These are phyloP conservation scores for Stygiomarasmius scandens DNA, from an alignment of 1,284 basidiomycete genomes.

Conservation along the genomic window DNA sequence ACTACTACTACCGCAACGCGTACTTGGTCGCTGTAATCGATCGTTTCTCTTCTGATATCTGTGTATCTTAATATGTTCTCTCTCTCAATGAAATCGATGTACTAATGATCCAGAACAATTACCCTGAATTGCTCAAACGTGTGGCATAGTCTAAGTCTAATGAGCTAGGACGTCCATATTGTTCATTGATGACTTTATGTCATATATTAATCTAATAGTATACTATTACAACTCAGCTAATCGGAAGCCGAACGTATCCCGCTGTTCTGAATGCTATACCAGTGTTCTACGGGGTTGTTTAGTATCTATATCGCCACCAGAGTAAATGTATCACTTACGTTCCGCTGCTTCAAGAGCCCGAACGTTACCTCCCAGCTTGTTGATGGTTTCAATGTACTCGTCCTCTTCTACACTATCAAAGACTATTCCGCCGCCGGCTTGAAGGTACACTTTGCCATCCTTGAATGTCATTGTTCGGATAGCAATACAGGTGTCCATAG, in stretches of 20 bases:
- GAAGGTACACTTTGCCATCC: slow-evolving; percentile 89
- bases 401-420: slow-evolving; percentile 98
- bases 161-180: too few species aligned
- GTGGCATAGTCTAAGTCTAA: too few species aligned
- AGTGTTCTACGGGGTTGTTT: slow-evolving; percentile 52
- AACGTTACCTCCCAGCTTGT: slow-evolving; percentile 91
- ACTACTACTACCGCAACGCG: too few species aligned
- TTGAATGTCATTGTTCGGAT: slow-evolving; percentile 99
- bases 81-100: too few species aligned
- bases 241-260: neutral
- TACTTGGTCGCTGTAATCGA: too few species aligned
- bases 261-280: slow-evolving; percentile 58
- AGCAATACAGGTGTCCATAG: slow-evolving; percentile 99
- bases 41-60: too few species aligned
- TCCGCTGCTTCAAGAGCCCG: slow-evolving; percentile 89
- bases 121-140: too few species aligned
- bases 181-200: too few species aligned
- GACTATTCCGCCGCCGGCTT: slow-evolving; percentile 98
- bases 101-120: too few species aligned
- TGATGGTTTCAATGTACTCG: slow-evolving; percentile 94
- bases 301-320: slow-evolving; percentile 17
- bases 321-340: slow-evolving; percentile 53
- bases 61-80: too few species aligned
- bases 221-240: too few species aligned
- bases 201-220: too few species aligned